Conservation (phyloP, 805 yeast genomes). For the Saturnispora silvae region DNA sequence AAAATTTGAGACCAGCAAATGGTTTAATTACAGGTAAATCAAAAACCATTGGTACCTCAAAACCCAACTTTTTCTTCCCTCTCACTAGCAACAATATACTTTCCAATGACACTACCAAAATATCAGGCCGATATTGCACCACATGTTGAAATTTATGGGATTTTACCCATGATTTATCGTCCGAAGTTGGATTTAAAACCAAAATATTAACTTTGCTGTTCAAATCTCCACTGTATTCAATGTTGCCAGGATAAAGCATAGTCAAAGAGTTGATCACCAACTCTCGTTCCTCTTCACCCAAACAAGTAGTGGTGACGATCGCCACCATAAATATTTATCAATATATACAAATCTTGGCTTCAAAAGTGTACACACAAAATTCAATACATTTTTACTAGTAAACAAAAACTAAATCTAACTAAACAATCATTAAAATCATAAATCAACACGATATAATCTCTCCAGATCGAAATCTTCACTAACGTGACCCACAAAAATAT, state of each 20-base stretch:
- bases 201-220: slow-evolving; percentile 20
- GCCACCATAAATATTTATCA: slow-evolving; percentile 1
- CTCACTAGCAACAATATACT: slow-evolving; percentile 44
- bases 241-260: slow-evolving; percentile 11
- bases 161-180: slow-evolving; percentile 20
- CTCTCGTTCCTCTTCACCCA: slow-evolving; percentile 14
- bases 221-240: slow-evolving; percentile 18
- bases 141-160: slow-evolving; percentile 47
- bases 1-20: slow-evolving; percentile 34
- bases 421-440: background rate
- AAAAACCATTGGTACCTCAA: slow-evolving; percentile 1
- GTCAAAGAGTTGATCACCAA: slow-evolving; percentile 12
- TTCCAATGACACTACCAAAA: slow-evolving; percentile 40
- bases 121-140: slow-evolving; percentile 42
- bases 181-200: slow-evolving; percentile 17
- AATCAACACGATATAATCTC: slow-evolving; percentile 19
- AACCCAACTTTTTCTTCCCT: slow-evolving; percentile 29
- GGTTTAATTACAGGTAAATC: slow-evolving; percentile 24
- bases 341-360: no score
- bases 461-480: slow-evolving; percentile 24
- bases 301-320: slow-evolving; percentile 22
- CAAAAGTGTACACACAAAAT: no score
- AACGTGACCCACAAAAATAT: slow-evolving; percentile 56
- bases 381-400: slow-evolving; percentile 3
- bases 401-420: slow-evolving; percentile 1